Conservation (phyloP, 805 yeast genomes). For the Kluyveromyces dobzhanskii region DNA sequence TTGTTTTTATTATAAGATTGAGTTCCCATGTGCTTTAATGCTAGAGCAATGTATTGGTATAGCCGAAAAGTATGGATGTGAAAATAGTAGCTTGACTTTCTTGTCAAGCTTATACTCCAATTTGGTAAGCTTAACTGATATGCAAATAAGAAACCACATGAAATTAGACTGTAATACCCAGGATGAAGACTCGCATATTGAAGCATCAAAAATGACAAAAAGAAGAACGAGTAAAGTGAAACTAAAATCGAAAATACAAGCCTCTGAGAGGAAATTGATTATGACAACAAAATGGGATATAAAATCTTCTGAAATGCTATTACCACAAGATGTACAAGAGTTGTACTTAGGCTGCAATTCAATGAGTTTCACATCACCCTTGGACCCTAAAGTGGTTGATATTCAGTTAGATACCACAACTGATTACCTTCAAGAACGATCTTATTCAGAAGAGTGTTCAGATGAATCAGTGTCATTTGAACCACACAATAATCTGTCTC, state of each 20-base stretch:
- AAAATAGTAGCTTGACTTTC: constrained; percentile 22
- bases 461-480: constrained; percentile 4
- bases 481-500: not conserved
- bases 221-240: not conserved
- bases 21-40: constrained; percentile 26
- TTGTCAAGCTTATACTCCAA: constrained; percentile 25
- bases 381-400: not conserved
- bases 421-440: constrained; percentile 7
- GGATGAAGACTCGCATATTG: not conserved
- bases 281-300: not conserved
- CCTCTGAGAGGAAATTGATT: not conserved
- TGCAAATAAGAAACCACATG: no score
- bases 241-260: no score
- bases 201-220: not conserved
- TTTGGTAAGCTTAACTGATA: constrained; percentile 18
- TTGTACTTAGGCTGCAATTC: constrained; percentile 1
- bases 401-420: not conserved
- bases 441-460: constrained; percentile 6
- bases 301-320: constrained; percentile 1
- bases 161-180: no score
- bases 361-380: not conserved
- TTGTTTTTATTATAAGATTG: constrained; percentile 27
- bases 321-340: constrained; percentile 3
- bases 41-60: constrained; percentile 22
- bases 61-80: constrained; percentile 16